phyloP scores from a whole-genome alignment of 2,329 filamentous ascomycete species.

The Alternaria arbusti region DNA sequence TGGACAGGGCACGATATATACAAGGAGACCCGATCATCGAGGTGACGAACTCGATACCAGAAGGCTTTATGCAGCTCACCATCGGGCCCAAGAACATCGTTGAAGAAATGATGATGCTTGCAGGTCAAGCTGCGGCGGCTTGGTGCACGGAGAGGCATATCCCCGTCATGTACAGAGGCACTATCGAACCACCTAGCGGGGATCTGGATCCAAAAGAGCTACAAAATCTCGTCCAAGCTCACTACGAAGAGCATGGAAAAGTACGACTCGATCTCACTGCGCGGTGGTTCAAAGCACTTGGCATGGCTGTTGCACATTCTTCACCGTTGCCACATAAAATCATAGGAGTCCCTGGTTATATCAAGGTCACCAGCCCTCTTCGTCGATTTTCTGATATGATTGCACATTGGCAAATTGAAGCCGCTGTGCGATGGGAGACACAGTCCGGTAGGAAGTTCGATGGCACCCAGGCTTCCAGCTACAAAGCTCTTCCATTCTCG shows the following conservation, averaged over 20 bases:
- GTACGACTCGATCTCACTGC: slow-evolving; percentile 48
- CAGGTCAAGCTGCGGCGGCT: slow-evolving; percentile 56
- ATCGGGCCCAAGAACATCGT: slow-evolving; percentile 40
- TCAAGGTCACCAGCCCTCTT: slow-evolving; percentile 66
- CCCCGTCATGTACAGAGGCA: slow-evolving; percentile 58
- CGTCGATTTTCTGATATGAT: slow-evolving; percentile 67
- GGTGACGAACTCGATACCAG: slow-evolving; percentile 14
- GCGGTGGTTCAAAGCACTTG: slow-evolving; percentile 52
- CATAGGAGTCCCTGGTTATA: slow-evolving; percentile 61
- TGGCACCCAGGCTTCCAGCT: slow-evolving; percentile 16
- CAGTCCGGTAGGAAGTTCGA: slow-evolving; percentile 52
- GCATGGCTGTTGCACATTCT: slow-evolving; percentile 53
- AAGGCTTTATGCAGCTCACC: slow-evolving; percentile 14
- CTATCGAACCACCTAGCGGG: slow-evolving; percentile 27
- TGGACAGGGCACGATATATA: slow-evolving; percentile 45
- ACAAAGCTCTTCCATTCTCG: slow-evolving; percentile 62
- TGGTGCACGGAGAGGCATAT: slow-evolving; percentile 62
- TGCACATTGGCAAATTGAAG: slow-evolving; percentile 69
- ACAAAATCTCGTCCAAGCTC: slow-evolving; percentile 44
- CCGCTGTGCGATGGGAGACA: slow-evolving; percentile 64
- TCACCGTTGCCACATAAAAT: slow-evolving; percentile 57
- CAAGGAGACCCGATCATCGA: slow-evolving; percentile 55
- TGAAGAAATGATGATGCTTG: slow-evolving; percentile 61
- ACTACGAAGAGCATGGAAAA: slow-evolving; percentile 45
- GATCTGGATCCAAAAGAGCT: slow-evolving; percentile 25